Conservation (phyloP, 2,329 filamentous ascomycete species). For the Talaromyces funiculosus region DNA sequence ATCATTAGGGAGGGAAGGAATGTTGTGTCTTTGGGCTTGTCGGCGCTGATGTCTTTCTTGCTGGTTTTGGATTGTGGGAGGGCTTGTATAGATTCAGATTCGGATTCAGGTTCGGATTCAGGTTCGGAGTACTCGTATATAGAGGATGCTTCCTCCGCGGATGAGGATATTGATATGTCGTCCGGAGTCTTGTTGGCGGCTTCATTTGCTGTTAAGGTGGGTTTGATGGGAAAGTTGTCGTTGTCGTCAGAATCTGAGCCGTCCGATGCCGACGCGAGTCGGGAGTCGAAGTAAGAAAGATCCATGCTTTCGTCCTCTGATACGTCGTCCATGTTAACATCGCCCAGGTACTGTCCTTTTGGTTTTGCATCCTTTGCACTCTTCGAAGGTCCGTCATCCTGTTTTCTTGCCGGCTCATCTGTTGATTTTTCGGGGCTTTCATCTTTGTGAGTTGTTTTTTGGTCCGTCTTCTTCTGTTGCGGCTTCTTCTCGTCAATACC, state of each 20-base stretch:
- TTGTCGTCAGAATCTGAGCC: slow-evolving; percentile 24
- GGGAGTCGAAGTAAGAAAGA: slow-evolving; percentile 26
- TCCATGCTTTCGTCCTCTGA: slow-evolving; percentile 5
- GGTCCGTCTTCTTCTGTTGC: background rate
- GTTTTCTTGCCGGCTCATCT: slow-evolving; percentile 3
- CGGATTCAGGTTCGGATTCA: background rate
- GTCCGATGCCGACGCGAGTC: slow-evolving; percentile 27
- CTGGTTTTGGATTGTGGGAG: background rate
- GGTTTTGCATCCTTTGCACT: slow-evolving; percentile 14
- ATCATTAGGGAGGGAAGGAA: slow-evolving; percentile 59
- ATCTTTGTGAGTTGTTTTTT: background rate
- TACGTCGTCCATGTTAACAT: slow-evolving; percentile 12
- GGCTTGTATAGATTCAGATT: slow-evolving; percentile 19
- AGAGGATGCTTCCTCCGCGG: slow-evolving; percentile 21
- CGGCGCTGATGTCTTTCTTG: slow-evolving; percentile 16
- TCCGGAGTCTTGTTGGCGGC: slow-evolving; percentile 10
- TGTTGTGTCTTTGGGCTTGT: slow-evolving; percentile 38
- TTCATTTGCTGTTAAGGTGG: background rate
- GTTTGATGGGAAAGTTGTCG: background rate
- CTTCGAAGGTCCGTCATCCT: background rate
- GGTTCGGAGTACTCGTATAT: slow-evolving; percentile 22
- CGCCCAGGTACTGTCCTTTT: slow-evolving; percentile 22
- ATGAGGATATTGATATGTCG: slow-evolving; percentile 28
- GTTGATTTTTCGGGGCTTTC: slow-evolving; percentile 11
- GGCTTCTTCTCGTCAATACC: slow-evolving; percentile 27